Evolutionary conservation across 192 early-diverging fungal species (phyloP), one percentile per base, ranked within the genome.

Genomic region (Coemansia sp.): DNA sequence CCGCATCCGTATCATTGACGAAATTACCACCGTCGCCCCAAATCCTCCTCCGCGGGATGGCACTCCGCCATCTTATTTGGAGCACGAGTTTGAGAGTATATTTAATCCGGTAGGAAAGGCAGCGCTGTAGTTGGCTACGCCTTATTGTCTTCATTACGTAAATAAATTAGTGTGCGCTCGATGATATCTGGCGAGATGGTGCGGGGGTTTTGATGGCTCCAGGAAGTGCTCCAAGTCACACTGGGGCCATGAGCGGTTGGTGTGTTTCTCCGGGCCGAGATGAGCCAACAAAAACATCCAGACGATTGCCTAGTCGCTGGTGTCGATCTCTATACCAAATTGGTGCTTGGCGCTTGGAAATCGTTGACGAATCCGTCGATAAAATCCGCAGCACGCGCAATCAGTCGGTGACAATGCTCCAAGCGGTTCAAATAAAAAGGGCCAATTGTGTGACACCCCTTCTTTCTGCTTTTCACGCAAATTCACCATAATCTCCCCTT

Each of bases 1-100:
- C 25, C 68, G 71, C 40, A 70, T 66, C 3, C 59, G 71, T 4
- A 79, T 79, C 22, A 73, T 79, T 19, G 77, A 79, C 14, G 65
- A 70, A 10, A 32, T 71, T 25, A 43, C 61, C 25, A 41, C 61
- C 27, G 61, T 36, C 19, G 25, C 27, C 15, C 61, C 56, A 22
- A 37, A 32, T 32, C 56, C 56, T n/a, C 17, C 42, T 3, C 24
- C 56, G 38, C 56, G 20, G 14, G 20, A 54, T 3, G 65, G 39
- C 51, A 61, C 39, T 4, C 70, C 70, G 59, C 70, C 70, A 0
- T 60, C 70, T 2, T 72, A 72, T 59, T 46, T 53, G 11, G 70
- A 72, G 29, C 70, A 65, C 27, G 62, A 41, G 57, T 65, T 65
- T 64, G 35, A 38, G 20, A 39, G 58, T n/a, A 41, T 42, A 22